Percentiles rank a stretch among this genome's conserved stretches.
phyloP scores from a whole-genome alignment of 2,329 filamentous ascomycete species.

The Fusarium sp. region DNA sequence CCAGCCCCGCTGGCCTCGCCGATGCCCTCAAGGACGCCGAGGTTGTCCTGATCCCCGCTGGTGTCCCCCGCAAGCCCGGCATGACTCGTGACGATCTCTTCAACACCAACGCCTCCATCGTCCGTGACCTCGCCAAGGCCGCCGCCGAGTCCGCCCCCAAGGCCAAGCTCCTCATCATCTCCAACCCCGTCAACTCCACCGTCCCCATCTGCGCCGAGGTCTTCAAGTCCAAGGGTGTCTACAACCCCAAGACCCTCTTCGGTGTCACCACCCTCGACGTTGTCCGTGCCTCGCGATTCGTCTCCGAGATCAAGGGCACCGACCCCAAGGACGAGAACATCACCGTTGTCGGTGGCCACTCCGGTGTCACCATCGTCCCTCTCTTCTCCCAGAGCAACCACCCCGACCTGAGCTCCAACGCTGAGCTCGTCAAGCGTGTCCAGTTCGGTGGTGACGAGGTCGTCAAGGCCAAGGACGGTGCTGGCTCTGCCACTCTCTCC shows the following conservation, averaged over 20 bases:
- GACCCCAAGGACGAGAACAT: slow-evolving; percentile 95
- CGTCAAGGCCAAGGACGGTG: slow-evolving; percentile 98
- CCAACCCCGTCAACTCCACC: slow-evolving; percentile 99
- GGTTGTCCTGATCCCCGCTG: slow-evolving; percentile 96
- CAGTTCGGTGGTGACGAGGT: slow-evolving; percentile 99
- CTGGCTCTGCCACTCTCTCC: slow-evolving; percentile 95
- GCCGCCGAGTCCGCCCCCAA: slow-evolving; percentile 88
- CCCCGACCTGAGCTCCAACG: slow-evolving; percentile 82
- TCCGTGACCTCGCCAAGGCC: slow-evolving; percentile 97
- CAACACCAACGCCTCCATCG: slow-evolving; percentile 99
- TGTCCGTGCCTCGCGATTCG: slow-evolving; percentile 97
- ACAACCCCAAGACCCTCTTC: slow-evolving; percentile 99
- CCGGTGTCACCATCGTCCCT: slow-evolving; percentile 97
- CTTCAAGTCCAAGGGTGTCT: slow-evolving; percentile 94
- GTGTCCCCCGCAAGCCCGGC: slow-evolving; percentile 98
- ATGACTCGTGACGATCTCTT: slow-evolving; percentile 99
- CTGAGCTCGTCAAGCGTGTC: slow-evolving; percentile 89
- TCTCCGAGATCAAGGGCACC: slow-evolving; percentile 90
- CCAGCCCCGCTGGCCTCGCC: slow-evolving; percentile 79
- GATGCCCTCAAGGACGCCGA: slow-evolving; percentile 87
- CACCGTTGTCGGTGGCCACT: slow-evolving; percentile 96
- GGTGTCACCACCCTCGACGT: slow-evolving; percentile 99
- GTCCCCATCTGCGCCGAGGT: slow-evolving; percentile 98
- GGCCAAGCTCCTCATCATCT: slow-evolving; percentile 96
- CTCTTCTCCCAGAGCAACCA: slow-evolving; percentile 95